Evolutionary conservation across 768 basidiomycete species (phyloP).

Genomic region (Punctularia strigosozonata): DNA sequence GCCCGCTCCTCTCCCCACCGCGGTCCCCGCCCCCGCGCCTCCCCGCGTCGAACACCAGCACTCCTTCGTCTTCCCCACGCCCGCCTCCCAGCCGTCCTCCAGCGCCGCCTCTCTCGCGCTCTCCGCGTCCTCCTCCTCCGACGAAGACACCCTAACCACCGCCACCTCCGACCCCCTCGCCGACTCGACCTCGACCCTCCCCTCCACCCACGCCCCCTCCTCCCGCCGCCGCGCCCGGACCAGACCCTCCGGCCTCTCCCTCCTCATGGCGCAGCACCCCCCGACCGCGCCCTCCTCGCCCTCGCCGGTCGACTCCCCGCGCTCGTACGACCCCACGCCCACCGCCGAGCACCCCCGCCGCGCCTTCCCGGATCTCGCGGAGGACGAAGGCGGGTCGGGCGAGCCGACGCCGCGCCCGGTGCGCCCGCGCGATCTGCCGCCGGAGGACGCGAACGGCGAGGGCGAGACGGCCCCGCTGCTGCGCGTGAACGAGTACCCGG

Average conservation of each 20-base stretch:
- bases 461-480: not conserved
- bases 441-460: not conserved
- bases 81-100: not conserved
- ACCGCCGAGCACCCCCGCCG: not conserved
- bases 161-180: slow-evolving; percentile 17
- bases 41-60: slow-evolving; percentile 15
- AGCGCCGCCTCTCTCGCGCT: slow-evolving; percentile 10
- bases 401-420: not conserved
- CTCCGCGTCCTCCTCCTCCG: slow-evolving; percentile 14
- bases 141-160: too few species aligned
- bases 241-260: slow-evolving; percentile 26
- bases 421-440: not conserved
- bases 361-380: not conserved
- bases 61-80: slow-evolving; percentile 21
- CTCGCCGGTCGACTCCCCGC: not conserved
- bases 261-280: slow-evolving; percentile 19
- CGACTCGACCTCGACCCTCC: slow-evolving; percentile 10
- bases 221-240: slow-evolving; percentile 5
- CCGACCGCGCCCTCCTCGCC: slow-evolving; percentile 5
- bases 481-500: too few species aligned
- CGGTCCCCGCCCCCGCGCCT: slow-evolving; percentile 10
- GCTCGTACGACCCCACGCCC: not conserved
- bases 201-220: slow-evolving; percentile 10
- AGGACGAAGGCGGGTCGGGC: not conserved
- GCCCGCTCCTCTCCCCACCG: too few species aligned